Evolutionary conservation across 2,329 filamentous ascomycete species (phyloP).

Genomic region (Phoma sp.): DNA sequence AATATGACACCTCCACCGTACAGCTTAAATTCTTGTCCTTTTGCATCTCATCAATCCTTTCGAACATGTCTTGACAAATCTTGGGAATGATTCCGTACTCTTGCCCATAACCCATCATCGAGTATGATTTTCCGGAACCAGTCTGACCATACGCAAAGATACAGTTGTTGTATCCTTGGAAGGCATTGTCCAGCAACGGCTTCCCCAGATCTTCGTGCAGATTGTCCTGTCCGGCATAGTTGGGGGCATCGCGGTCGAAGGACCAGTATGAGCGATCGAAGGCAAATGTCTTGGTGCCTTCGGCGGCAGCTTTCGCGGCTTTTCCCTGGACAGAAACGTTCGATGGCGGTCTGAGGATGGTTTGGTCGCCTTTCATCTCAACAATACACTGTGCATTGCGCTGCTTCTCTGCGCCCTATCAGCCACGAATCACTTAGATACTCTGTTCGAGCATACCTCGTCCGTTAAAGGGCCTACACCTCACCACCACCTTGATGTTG

Average conservation of each 20-base stretch:
- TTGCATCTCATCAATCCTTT: constrained; percentile 74
- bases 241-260: constrained; percentile 79
- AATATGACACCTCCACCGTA: constrained; percentile 96
- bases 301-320: constrained; percentile 67
- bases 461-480: constrained; percentile 92
- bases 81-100: constrained; percentile 95
- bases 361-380: constrained; percentile 94
- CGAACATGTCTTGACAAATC: constrained; percentile 98
- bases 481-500: constrained; percentile 99
- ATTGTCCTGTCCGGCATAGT: constrained; percentile 89
- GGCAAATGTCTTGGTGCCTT: constrained; percentile 83
- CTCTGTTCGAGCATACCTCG: constrained; percentile 70
- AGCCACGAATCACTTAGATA: constrained; percentile 8
- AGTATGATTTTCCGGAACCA: constrained; percentile 97
- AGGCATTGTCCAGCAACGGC: constrained; percentile 95
- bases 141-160: constrained; percentile 99
- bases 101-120: constrained; percentile 99
- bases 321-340: constrained; percentile 66
- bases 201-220: constrained; percentile 87
- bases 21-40: constrained; percentile 81
- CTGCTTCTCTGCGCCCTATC: constrained; percentile 74
- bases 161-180: constrained; percentile 98
- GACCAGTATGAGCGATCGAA: constrained; percentile 99
- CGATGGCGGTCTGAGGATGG: constrained; percentile 78
- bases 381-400: constrained; percentile 95